A percentile compares a stretch with the other conserved stretches of the same genome.
phyloP scores from a whole-genome alignment of 192 early-diverging fungal species.

The Umbelopsis sp. region DNA sequence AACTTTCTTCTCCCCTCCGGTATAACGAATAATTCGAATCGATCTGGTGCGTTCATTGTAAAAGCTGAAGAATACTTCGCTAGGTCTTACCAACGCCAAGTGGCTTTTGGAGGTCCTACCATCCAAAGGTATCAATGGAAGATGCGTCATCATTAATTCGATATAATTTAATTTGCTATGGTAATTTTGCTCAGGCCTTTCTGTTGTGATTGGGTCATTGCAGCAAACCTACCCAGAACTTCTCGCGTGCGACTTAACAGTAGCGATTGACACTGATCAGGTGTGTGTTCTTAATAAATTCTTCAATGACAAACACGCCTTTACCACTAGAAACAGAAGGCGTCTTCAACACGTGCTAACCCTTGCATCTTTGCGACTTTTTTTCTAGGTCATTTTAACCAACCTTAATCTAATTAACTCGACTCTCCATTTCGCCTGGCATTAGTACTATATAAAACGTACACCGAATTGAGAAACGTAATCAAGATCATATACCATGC shows the following conservation, averaged over 20 bases:
- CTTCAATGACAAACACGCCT: no score
- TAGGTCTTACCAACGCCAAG: neutral
- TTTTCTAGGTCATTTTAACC: no score
- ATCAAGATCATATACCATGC: conserved; percentile 42
- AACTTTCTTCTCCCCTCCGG: conserved; percentile 78
- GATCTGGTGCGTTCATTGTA: conserved; percentile 82
- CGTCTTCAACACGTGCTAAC: no score
- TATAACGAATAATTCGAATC: conserved; percentile 79
- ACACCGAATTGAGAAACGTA: neutral
- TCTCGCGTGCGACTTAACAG: no score
- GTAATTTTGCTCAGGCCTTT: no score
- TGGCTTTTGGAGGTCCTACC: neutral
- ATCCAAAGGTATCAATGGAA: neutral
- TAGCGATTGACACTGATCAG: no score
- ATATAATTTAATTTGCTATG: no score
- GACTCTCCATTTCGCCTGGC: neutral
- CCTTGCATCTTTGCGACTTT: no score
- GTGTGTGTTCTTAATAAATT: no score
- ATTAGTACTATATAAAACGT: neutral
- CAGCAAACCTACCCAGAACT: no score
- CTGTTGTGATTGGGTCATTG: no score
- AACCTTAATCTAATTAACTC: neutral
- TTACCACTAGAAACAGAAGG: no score
- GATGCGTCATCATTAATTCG: neutral
- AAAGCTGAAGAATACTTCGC: neutral